phyloP scores from a whole-genome alignment of 202 grass and related monocot genomes.

The Panicum virgatum region DNA sequence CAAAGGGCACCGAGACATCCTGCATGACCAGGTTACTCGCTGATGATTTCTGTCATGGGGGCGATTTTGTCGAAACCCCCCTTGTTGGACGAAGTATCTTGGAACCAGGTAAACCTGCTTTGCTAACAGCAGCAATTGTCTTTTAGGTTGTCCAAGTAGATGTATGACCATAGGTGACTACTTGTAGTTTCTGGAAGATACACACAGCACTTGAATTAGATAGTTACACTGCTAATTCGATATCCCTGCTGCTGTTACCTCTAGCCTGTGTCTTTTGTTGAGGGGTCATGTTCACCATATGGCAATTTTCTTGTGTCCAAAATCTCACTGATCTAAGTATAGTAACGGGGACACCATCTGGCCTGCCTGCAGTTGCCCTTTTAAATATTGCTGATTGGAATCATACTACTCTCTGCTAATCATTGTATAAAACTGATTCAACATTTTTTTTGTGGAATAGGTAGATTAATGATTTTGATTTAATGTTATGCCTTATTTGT shows the following conservation, averaged over 20 bases:
- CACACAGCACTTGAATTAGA: not conserved
- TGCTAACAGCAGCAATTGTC: not conserved
- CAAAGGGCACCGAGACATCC: conserved; percentile 10
- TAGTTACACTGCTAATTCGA: not conserved
- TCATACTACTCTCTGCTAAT: not conserved
- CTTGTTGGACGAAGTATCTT: not conserved
- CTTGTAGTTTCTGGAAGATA: not conserved
- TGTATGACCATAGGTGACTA: not conserved
- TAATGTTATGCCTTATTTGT: not conserved
- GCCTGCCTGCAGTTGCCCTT: not conserved
- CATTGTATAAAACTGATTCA: not conserved
- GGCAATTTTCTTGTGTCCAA: not conserved
- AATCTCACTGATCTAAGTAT: not conserved
- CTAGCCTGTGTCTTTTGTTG: not conserved
- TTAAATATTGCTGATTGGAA: not conserved
- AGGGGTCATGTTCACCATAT: not conserved
- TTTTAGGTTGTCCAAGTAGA: not conserved
- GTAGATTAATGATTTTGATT: not conserved
- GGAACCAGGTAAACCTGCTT: conserved; percentile 32
- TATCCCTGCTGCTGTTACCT: not conserved
- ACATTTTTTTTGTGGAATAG: not conserved
- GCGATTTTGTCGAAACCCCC: not conserved
- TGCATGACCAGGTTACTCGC: not conserved
- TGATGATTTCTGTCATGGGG: not conserved
- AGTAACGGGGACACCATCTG: not conserved